Evolutionary conservation across 306 rosid genomes (phyloP), one percentile per base, ranked within the genome.

Genomic region (Vachellia collinsii): DNA sequence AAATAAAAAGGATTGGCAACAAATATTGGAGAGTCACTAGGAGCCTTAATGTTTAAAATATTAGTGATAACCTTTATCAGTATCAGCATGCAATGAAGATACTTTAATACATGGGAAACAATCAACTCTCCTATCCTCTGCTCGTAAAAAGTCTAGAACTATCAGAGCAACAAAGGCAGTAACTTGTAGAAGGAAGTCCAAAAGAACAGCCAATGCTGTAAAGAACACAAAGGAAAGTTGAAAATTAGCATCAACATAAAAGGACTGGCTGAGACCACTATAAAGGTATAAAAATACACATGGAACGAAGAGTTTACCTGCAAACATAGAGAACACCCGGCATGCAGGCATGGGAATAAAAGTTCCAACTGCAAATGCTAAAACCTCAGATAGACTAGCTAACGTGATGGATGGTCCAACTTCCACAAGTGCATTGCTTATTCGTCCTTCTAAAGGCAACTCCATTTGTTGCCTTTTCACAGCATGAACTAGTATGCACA

Each of bases 251-350:
- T 44, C 58, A 64, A 74, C 62, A 82, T 48, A n/a, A 84, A 75
- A 25, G 78, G 61, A 78, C 79, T 8, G 67, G 72, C 36, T 14
- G 70, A 20, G 75, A 80, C 80, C 56, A 77, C 68, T 61, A 69
- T 77, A 56, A 53, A 76, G 14, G 58, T 54, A 56, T 75, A 70
- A 43, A 79, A 73, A 61, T 72, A 68, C 75, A 59, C 75, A 70
- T 75, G 79, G 47, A 72, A 59, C 58, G 67, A 68, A 76, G 37
- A 67, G 63, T 34, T 61, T 77, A 93, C 99, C 98, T 71, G 99
- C 99, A 91, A 95, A 95, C 99, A 95, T 95, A 87, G 99, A 93
- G 91, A 95, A 95, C 69, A 95, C 98, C 19, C 99, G 98, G 81
- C 97, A 91, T 29, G 99, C 99, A 72, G 99, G 98, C 98, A 92